Evolutionary conservation across 1,284 basidiomycete species (phyloP).

Genomic region (Cutaneotrichosporon sp.): DNA sequence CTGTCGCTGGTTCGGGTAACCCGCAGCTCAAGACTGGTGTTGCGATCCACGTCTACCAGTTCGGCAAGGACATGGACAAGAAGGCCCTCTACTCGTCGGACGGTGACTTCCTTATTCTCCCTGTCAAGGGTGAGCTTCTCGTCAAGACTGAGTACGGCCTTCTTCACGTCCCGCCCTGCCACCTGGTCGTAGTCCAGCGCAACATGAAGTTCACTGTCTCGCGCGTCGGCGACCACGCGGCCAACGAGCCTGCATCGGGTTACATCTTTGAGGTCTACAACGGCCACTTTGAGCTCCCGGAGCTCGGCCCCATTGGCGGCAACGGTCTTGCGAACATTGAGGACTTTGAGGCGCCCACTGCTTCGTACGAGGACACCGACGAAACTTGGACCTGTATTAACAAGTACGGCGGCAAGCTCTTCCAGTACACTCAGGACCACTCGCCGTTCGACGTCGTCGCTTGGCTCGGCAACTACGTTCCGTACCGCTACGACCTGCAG

Average conservation of each 20-base stretch:
- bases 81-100: slow-evolving; percentile 64
- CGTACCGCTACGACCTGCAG: slow-evolving; percentile 64
- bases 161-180: slow-evolving; percentile 62
- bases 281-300: slow-evolving; percentile 61
- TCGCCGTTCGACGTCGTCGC: slow-evolving; percentile 58
- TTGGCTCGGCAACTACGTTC: slow-evolving; percentile 65
- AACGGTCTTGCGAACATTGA: slow-evolving; percentile 60
- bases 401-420: slow-evolving; percentile 12
- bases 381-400: slow-evolving; percentile 52
- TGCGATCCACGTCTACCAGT: slow-evolving; percentile 61
- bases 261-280: slow-evolving; percentile 61
- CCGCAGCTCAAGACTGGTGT: slow-evolving; percentile 59
- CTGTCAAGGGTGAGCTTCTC: slow-evolving; percentile 61
- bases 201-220: slow-evolving; percentile 62
- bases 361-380: slow-evolving; percentile 57
- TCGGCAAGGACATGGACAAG: slow-evolving; percentile 61
- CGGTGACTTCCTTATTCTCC: slow-evolving; percentile 64
- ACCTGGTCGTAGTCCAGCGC: slow-evolving; percentile 61
- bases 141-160: slow-evolving; percentile 66
- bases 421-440: slow-evolving; percentile 52
- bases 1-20: slow-evolving; percentile 61
- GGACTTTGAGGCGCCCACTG: slow-evolving; percentile 62
- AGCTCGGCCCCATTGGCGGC: slow-evolving; percentile 62
- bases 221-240: slow-evolving; percentile 5
- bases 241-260: slow-evolving; percentile 27